Base-by-base conservation (phyloP, 176 grass and related monocot genomes). In the Zizania latifolia region DNA sequence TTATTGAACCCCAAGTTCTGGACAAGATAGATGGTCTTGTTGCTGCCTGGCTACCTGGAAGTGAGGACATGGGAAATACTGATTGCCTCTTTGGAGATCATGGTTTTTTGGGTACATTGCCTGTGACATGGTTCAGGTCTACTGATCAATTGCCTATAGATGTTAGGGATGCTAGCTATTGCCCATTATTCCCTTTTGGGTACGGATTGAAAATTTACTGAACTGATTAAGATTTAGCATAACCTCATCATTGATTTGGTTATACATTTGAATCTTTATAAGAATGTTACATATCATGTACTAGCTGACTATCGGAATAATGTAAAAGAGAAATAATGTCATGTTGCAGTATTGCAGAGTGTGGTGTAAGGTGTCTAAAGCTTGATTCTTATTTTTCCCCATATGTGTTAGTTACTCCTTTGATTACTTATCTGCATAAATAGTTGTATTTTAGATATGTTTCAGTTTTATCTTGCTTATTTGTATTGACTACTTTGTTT, bases 61-160 rank as follows among this genome's bases (percentile, higher is more conserved):
- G 57, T 44, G 93, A 97, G 79, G 88, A 83, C 69, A 70, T 24
- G 15, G 90, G 93, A 28, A 56, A 93, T 70, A 33, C 83, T 0
- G 90, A 97, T 69, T 89, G 92, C 72, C 56, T 93, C 7, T 97
- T 93, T 82, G 93, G 93, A 64, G 90, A 93, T 37, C 66, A 97
- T 38, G 80, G 88, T 60, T 97, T 91, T 35, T 75, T 85, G 10
- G 93, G 93, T 22, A 73, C 77, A 76, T 66, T 97, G 50, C 84
- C 93, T 12, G 82, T 92, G 24, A 87, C 88, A 9, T 97, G 93
- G 93, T 93, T 84, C 62, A 90, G 64, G 48, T 90, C 83, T 21
- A 57, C 57, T 17, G 85, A 91, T 85, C 88, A 89, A 58, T 61
- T 97, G 58, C 93, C 88, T 17, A 76, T 91, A 37, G 85, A 97